A percentile compares a stretch with the other conserved stretches of the same genome.
Conservation (phyloP, 306 rosid species). For the Vigna reflexopilosa region DNA sequence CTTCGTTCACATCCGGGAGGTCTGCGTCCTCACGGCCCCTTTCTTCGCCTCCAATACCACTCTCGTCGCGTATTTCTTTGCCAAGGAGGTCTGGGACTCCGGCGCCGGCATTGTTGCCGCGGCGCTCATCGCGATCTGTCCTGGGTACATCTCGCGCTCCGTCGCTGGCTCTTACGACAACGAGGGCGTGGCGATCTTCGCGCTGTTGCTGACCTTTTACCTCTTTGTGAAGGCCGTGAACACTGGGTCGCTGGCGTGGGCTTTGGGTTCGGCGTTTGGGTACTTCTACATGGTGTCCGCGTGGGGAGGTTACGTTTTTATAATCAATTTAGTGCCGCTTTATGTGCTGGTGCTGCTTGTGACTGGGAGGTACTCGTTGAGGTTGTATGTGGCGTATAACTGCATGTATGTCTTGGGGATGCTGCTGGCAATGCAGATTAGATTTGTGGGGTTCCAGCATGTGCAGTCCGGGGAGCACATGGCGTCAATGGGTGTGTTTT, state of each 20-base stretch:
- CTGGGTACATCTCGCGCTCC: slow-evolving; percentile 93
- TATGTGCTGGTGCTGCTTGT: slow-evolving; percentile 87
- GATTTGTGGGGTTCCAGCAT: slow-evolving; percentile 98
- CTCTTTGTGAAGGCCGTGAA: slow-evolving; percentile 95
- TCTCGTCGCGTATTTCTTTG: slow-evolving; percentile 89
- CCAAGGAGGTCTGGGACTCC: slow-evolving; percentile 92
- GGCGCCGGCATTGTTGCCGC: slow-evolving; percentile 98
- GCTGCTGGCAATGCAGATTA: slow-evolving; percentile 99
- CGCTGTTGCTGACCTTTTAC: slow-evolving; percentile 79
- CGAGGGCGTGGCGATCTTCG: slow-evolving; percentile 98
- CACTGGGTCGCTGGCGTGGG: slow-evolving; percentile 92
- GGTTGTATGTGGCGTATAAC: slow-evolving; percentile 91
- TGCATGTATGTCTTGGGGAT: slow-evolving; percentile 92
- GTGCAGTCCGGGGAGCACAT: slow-evolving; percentile 99
- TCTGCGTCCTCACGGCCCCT: slow-evolving; percentile 93
- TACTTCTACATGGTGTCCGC: slow-evolving; percentile 99
- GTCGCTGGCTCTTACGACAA: slow-evolving; percentile 97
- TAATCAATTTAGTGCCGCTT: slow-evolving; percentile 84
- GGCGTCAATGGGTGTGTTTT: slow-evolving; percentile 99
- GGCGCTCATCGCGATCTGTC: slow-evolving; percentile 90
- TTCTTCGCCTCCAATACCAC: slow-evolving; percentile 96
- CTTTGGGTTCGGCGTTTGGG: slow-evolving; percentile 90
- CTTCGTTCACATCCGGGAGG: slow-evolving; percentile 93
- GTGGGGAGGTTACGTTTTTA: slow-evolving; percentile 98
- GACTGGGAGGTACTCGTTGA: slow-evolving; percentile 90